Conservation (phyloP, 352 stramenopile species). For the Phytophthora ohioensis region DNA sequence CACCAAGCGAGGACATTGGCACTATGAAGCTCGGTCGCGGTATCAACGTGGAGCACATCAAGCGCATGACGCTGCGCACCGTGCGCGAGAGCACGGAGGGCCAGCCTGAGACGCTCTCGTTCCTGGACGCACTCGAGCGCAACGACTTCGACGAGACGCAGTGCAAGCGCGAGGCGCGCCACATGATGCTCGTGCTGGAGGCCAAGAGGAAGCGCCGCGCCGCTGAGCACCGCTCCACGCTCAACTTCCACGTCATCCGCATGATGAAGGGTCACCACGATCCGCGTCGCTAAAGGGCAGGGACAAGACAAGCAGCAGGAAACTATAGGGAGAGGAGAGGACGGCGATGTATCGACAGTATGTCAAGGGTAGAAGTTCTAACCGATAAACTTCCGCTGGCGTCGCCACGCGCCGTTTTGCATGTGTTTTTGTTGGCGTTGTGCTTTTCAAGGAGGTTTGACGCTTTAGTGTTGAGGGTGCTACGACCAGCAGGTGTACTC, state of each 20-base stretch:
- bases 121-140: conserved; percentile 82
- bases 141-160: conserved; percentile 87
- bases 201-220: conserved; percentile 69
- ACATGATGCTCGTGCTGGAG: conserved; percentile 83
- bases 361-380: conserved; percentile 16
- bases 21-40: conserved; percentile 85
- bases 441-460: too few relatives aligned
- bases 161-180: conserved; percentile 84
- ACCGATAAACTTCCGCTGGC: conserved; percentile 30
- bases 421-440: background rate
- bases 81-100: conserved; percentile 82
- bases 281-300: conserved; percentile 25
- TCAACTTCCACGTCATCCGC: conserved; percentile 91
- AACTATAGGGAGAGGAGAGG: conserved; percentile 12
- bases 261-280: conserved; percentile 84
- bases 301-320: background rate
- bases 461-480: too few relatives aligned
- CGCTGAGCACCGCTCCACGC: conserved; percentile 80
- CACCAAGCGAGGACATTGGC: conserved; percentile 1
- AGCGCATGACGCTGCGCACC: conserved; percentile 91
- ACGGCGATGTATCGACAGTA: background rate
- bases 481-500: too few relatives aligned
- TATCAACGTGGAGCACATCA: conserved; percentile 89
- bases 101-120: conserved; percentile 82
- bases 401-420: conserved; percentile 19